A percentile compares a stretch with the other conserved stretches of the same genome.
phyloP scores from a whole-genome alignment of 1,139 yeast genomes.

The Nakaseomyces sp. region DNA sequence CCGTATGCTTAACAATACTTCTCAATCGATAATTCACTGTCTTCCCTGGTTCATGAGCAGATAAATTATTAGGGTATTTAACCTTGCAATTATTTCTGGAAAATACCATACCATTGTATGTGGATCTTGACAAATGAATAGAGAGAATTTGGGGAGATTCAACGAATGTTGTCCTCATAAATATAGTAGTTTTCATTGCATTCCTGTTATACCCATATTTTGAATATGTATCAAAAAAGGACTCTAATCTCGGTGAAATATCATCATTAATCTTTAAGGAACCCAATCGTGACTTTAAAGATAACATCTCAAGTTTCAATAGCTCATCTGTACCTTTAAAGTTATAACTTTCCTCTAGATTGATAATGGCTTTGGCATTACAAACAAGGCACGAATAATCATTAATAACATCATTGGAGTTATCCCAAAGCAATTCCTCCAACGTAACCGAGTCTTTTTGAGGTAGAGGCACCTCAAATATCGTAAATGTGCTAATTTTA shows the following conservation, averaged over 20 bases:
- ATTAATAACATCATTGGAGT: slow-evolving; percentile 60
- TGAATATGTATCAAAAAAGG: slow-evolving; percentile 40
- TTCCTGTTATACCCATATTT: slow-evolving; percentile 40
- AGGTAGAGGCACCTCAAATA: slow-evolving; percentile 70
- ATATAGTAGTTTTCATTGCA: slow-evolving; percentile 52
- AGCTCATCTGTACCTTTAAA: slow-evolving; percentile 12
- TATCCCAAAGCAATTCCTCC: slow-evolving; percentile 46
- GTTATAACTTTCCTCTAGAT: slow-evolving; percentile 18
- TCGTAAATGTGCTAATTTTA: slow-evolving; percentile 53
- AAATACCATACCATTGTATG: slow-evolving; percentile 61
- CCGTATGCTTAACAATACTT: slow-evolving; percentile 76
- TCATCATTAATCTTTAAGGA: slow-evolving; percentile 56
- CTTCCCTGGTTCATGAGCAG: slow-evolving; percentile 34
- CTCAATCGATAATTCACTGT: slow-evolving; percentile 46
- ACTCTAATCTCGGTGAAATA: slow-evolving; percentile 37
- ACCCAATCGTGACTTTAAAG: slow-evolving; percentile 31
- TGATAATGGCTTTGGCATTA: slow-evolving; percentile 43
- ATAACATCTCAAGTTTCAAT: slow-evolving; percentile 17
- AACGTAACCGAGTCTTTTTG: slow-evolving; percentile 43
- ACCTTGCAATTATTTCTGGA: slow-evolving; percentile 74
- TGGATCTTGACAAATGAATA: slow-evolving; percentile 74
- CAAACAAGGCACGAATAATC: slow-evolving; percentile 77
- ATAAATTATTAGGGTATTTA: slow-evolving; percentile 49
- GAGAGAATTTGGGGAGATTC: slow-evolving; percentile 65
- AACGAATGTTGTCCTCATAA: slow-evolving; percentile 52